A percentile compares a stretch with the other conserved stretches of the same genome.
These are phyloP conservation scores for Amaranthus hypochondriacus DNA, from an alignment of 148 eudicot species.

Conservation along the genomic window DNA sequence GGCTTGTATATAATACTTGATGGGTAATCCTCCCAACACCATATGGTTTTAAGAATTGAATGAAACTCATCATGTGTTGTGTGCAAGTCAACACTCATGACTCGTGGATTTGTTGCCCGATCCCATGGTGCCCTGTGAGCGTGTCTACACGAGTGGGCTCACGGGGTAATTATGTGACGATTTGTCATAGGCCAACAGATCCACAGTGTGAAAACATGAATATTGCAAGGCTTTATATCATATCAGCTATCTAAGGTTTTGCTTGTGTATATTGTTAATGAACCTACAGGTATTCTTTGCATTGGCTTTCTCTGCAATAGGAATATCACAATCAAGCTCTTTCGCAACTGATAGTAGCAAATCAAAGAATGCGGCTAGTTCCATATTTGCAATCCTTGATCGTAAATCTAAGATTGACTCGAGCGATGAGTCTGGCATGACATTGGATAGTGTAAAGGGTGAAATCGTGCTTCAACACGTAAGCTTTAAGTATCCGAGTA, in stretches of 20 bases:
- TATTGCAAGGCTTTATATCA: no score
- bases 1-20: neutral
- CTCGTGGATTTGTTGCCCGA: neutral
- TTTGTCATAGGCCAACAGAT: no score
- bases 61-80: no score
- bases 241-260: no score
- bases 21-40: no score
- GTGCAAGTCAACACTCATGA: no score
- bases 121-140: neutral
- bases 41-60: neutral
- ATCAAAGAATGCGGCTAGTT: constrained; percentile 54
- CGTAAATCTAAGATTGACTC: constrained; percentile 62
- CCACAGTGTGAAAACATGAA: no score
- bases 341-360: constrained; percentile 48
- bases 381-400: constrained; percentile 55
- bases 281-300: constrained; percentile 60
- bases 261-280: neutral
- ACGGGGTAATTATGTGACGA: neutral
- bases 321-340: constrained; percentile 48
- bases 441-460: constrained; percentile 48
- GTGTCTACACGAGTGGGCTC: no score
- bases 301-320: constrained; percentile 50
- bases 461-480: constrained; percentile 51
- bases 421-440: constrained; percentile 55
- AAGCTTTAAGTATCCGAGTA: constrained; percentile 59